Conservation (phyloP, 805 yeast species). For the Starmera amethionina region DNA sequence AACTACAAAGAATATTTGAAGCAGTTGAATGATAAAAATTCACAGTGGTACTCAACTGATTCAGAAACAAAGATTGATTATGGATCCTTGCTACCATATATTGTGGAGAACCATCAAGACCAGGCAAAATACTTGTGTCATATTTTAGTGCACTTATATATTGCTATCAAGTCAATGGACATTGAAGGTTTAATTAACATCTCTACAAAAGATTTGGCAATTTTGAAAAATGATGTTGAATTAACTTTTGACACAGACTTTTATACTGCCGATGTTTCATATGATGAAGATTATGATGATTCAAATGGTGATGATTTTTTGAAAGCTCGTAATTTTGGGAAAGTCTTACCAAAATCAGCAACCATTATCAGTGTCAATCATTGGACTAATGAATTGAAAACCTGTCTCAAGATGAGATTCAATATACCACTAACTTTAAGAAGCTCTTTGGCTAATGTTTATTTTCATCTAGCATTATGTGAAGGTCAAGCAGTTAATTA, state of each 20-base stretch:
- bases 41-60: conserved; percentile 29
- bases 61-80: conserved; percentile 23
- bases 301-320: conserved; percentile 28
- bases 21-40: conserved; percentile 21
- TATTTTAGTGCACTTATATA: conserved; percentile 69
- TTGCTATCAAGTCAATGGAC: conserved; percentile 68
- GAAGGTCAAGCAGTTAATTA: conserved; percentile 62
- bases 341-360: conserved; percentile 55
- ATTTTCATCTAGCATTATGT: conserved; percentile 59
- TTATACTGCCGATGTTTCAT: conserved; percentile 27
- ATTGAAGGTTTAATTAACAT: conserved; percentile 60
- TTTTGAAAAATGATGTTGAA: conserved; percentile 29
- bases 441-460: conserved; percentile 54
- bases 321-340: conserved; percentile 40
- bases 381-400: conserved; percentile 81
- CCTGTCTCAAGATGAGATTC: conserved; percentile 70
- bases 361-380: conserved; percentile 66
- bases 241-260: conserved; percentile 46
- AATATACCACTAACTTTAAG: conserved; percentile 65
- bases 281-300: conserved; percentile 25
- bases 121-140: conserved; percentile 68
- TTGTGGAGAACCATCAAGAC: conserved; percentile 56
- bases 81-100: conserved; percentile 55
- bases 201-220: conserved; percentile 57
- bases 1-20: conserved; percentile 23